Base-by-base conservation (phyloP, 257 asterid species). In the Ilex asprella region DNA sequence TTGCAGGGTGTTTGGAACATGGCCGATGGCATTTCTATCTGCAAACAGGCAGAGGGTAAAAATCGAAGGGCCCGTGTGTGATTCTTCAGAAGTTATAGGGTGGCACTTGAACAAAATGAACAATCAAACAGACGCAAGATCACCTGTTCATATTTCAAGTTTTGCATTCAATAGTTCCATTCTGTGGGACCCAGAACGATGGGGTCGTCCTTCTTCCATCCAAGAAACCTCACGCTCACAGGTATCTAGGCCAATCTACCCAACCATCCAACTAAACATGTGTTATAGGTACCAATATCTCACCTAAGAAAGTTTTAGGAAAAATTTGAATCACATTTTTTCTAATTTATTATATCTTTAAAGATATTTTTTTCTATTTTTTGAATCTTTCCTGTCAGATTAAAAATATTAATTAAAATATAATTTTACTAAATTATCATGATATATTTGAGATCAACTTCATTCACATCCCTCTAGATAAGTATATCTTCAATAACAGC, bases 101-200 rank as follows among this genome's bases (percentile, higher is more conserved):
- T 91, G 98, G 98, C 96, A 91, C 81, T 69, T 88, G 84, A 91
- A 82, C 70, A 82, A 66, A 67, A 67, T 56, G 80, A 81, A 76
- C 55, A 84, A 84, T 71, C 6, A 44, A 58, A 83, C 85, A 54
- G 81, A 61, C 55, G 61, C 31, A 43, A 67, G 30, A 14, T 84
- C 84, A 57, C 73, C 84, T 14, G 79, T 91, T 69, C 95, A 78
- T 43, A 77, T 88, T 68, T 88, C 98, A 15, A 84, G 84, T 49
- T 86, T 92, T 73, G 97, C 97, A 9, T 91, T 91, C 77, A 91
- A 88, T 60, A 91, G 92, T 70, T 91, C 98, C 5, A 81, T 88
- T 61, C 90, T 91, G 15, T 91, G 98, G 98, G 98, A 91, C 78
- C 96, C 98, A 2, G 95, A 91, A 68, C 76, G 96, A 82, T 91